phyloP scores from a whole-genome alignment of 78 protist species.

The Dictyostelium brefeldianum region DNA sequence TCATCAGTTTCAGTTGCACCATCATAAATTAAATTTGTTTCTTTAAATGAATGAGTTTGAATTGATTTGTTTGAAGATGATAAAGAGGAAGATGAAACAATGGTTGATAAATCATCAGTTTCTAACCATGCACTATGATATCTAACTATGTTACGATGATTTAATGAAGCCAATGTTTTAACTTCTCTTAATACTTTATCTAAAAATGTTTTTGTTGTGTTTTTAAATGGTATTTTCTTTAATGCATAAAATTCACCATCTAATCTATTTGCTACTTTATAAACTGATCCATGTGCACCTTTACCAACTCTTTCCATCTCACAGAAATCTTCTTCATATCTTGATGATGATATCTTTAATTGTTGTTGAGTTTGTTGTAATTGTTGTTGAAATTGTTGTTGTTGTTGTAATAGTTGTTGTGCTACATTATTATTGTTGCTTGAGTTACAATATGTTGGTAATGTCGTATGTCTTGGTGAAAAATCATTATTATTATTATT shows the following conservation, averaged over 20 bases:
- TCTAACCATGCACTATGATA: conserved; percentile 86
- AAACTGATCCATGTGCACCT: conserved; percentile 81
- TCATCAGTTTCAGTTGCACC: no score
- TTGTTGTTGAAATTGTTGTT: neutral
- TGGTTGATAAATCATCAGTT: conserved; percentile 6
- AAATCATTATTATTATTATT: neutral
- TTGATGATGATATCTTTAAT: neutral
- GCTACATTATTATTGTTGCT: neutral
- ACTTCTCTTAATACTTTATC: conserved; percentile 82
- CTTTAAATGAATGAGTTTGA: no score
- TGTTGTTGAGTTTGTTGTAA: neutral
- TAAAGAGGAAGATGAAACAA: neutral
- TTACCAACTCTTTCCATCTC: conserved; percentile 69
- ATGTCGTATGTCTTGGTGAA: conserved; percentile 24
- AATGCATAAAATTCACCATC: conserved; percentile 72
- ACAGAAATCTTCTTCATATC: conserved; percentile 77
- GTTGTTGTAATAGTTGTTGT: neutral
- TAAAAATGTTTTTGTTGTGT: conserved; percentile 54
- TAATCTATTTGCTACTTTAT: conserved; percentile 56
- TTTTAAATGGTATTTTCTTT: conserved; percentile 77
- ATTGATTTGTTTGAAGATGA: neutral
- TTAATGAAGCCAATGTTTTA: conserved; percentile 73
- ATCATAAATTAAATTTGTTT: no score
- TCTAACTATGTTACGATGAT: conserved; percentile 81
- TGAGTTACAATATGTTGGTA: neutral